Percentiles rank a stretch among this genome's conserved stretches.
Conservation (phyloP, 75 land plant genomes). For the Sequoia sempervirens region DNA sequence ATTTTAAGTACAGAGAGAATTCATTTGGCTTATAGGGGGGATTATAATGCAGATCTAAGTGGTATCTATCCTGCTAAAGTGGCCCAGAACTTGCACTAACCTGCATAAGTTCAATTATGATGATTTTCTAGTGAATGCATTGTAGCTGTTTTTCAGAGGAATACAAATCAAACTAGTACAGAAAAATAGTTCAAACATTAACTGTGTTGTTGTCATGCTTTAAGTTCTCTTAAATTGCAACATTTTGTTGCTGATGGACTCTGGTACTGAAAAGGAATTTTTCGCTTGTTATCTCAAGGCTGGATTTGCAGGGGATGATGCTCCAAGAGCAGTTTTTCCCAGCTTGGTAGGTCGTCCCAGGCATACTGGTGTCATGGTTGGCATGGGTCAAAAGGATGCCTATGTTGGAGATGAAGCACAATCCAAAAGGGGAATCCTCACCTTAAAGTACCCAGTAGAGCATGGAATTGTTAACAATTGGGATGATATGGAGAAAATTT, state of each 20-base stretch:
- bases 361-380: constrained; percentile 47
- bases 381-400: constrained; percentile 50
- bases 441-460: constrained; percentile 19
- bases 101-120: not conserved
- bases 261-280: not conserved
- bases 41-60: not conserved
- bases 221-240: not conserved
- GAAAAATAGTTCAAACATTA: not conserved
- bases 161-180: not conserved
- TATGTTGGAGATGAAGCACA: constrained; percentile 52
- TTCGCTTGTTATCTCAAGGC: constrained; percentile 10
- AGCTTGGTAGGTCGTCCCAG: constrained; percentile 37
- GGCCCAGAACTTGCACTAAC: not conserved
- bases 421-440: constrained; percentile 29
- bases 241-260: not conserved
- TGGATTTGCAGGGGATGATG: constrained; percentile 60
- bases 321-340: constrained; percentile 45
- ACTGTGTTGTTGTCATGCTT: not conserved
- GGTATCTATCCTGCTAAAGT: not conserved
- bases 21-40: not conserved
- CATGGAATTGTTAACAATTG: constrained; percentile 51
- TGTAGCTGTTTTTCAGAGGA: not conserved
- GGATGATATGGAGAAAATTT: constrained; percentile 96
- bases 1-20: not conserved
- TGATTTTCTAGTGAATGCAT: not conserved